Base-by-base conservation (phyloP, 495 filamentous ascomycete genomes). In the Aspergillus bertholletiae region DNA sequence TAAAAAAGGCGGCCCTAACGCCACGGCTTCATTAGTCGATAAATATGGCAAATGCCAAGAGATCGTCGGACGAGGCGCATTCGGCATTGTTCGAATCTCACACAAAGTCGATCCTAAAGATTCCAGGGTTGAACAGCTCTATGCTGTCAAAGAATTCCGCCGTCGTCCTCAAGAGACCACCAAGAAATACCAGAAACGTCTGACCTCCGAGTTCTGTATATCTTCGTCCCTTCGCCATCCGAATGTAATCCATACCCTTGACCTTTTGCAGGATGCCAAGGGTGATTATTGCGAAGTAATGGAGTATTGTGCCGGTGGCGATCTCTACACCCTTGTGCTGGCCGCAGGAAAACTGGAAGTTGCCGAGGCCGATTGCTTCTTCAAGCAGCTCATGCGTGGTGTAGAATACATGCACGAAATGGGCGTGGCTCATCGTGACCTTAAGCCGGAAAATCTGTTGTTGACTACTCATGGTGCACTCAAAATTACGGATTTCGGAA, bases 391-490 rank as follows among this genome's bases (percentile, higher is more conserved):
- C 61, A 97, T 99, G 95, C 91, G 95, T 46, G 94, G 95, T 27
- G 95, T 99, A 40, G 92, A 97, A 69, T 99, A 99, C 70, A 90
- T 99, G 83, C 94, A 99, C 71, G 94, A 97, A 64, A 99, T 99
- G 94, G 94, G 94, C 21, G 94, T 99, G 34, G 93, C 94, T 8
- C 94, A 99, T 69, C 89, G 94, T 58, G 94, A 99, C 64, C 73
- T 99, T 27, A 99, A 99, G 72, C 94, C 94, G 23, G 94, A 99
- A 72, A 98, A 99, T 60, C 80, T 99, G 17, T 84, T 99, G 0
- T 78, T 99, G 24, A 99, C 95, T 18, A 92, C 88, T 2, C 89
- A 90, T 60, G 94, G 94, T 49, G 86, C 86, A n/a, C 80, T 99
- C 58, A 99, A 99, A 67, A 97, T 99, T 59, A 97, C 95, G 27